Percentiles rank a stretch among this genome's conserved stretches.
These are phyloP conservation scores for Sparassis latifolia DNA, from an alignment of 1,284 basidiomycete genomes.

Conservation along the genomic window DNA sequence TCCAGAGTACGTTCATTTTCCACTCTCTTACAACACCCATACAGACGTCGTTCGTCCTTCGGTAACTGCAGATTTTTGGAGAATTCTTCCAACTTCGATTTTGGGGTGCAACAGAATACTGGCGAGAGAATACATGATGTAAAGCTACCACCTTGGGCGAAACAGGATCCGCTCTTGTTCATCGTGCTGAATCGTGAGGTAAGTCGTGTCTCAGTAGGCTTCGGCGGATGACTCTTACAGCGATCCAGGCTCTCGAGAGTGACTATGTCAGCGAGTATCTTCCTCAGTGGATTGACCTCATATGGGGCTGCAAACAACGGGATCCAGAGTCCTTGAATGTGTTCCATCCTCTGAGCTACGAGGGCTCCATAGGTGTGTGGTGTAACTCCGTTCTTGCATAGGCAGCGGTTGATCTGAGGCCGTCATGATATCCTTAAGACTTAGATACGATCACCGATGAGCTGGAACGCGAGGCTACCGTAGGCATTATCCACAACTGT, in stretches of 20 bases:
- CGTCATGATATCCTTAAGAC: conserved; percentile 50
- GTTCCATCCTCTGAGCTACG: conserved; percentile 93
- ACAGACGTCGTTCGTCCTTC: no score
- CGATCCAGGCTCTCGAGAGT: conserved; percentile 78
- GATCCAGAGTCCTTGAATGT: conserved; percentile 77
- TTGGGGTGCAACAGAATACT: conserved; percentile 77
- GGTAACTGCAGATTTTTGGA: conserved; percentile 53
- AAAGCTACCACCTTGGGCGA: conserved; percentile 88
- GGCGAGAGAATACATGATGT: conserved; percentile 86
- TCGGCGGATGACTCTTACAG: background rate
- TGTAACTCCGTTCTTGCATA: background rate
- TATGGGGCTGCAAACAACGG: conserved; percentile 85
- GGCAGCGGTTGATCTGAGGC: background rate
- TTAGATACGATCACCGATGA: conserved; percentile 82
- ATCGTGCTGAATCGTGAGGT: conserved; percentile 77
- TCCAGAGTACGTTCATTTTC: conserved; percentile 47
- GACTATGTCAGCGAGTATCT: conserved; percentile 83
- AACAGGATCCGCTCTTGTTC: conserved; percentile 80
- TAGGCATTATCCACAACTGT: conserved; percentile 96
- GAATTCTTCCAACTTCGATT: conserved; percentile 71
- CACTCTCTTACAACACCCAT: background rate
- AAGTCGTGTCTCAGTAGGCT: conserved; percentile 5
- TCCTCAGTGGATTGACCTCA: conserved; percentile 90
- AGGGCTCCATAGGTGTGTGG: conserved; percentile 74
- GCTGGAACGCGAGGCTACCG: conserved; percentile 84